Percentiles rank a stretch among this genome's conserved stretches.
phyloP scores from a whole-genome alignment of 2,329 filamentous ascomycete species.

The Clarireedia monteithiana region DNA sequence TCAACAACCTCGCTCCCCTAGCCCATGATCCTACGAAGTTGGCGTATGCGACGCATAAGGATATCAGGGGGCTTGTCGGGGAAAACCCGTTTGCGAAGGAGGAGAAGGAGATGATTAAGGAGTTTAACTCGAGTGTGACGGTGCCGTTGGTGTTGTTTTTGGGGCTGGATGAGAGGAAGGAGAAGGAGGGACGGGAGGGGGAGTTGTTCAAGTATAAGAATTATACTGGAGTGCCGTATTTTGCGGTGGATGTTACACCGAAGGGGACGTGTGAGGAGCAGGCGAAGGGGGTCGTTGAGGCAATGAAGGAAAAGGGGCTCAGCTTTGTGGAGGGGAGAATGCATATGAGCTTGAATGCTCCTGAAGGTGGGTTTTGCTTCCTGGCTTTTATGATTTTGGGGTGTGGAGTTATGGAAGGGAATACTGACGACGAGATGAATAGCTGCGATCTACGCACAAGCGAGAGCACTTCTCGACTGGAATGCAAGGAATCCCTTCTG shows the following conservation, averaged over 20 bases:
- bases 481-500: conserved; percentile 90
- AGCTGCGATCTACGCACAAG: conserved; percentile 89
- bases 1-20: conserved; percentile 73
- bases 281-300: conserved; percentile 52
- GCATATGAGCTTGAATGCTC: conserved; percentile 37
- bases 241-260: conserved; percentile 83
- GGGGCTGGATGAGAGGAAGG: conserved; percentile 63
- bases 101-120: conserved; percentile 65
- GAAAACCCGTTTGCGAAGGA: conserved; percentile 59
- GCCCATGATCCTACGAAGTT: conserved; percentile 53
- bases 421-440: too few relatives aligned
- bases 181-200: conserved; percentile 26
- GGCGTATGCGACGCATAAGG: conserved; percentile 58
- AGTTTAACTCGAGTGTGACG: conserved; percentile 64
- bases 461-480: conserved; percentile 86
- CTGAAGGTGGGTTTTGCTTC: conserved; percentile 35
- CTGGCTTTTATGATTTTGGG: neutral
- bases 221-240: conserved; percentile 76
- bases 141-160: conserved; percentile 74
- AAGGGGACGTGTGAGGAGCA: conserved; percentile 54
- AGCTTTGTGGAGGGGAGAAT: conserved; percentile 61
- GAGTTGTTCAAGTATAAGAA: conserved; percentile 44
- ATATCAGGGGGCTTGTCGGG: conserved; percentile 65
- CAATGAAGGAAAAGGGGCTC: conserved; percentile 52
- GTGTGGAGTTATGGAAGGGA: neutral